These are phyloP conservation scores for Diplodia mutila DNA, from an alignment of 2,329 filamentous ascomycete genomes.

Conservation along the genomic window DNA sequence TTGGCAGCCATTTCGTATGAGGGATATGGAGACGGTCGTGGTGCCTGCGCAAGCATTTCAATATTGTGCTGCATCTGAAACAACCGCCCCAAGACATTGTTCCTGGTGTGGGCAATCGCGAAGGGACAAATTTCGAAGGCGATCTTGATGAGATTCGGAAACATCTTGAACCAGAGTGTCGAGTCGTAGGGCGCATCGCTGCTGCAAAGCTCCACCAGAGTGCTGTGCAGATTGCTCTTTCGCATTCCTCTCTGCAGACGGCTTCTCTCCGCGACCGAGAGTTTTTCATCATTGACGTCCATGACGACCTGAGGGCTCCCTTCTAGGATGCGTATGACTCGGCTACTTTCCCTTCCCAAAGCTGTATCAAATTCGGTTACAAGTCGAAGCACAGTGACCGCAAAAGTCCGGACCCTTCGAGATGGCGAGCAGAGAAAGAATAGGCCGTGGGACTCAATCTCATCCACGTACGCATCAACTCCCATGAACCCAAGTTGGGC, in stretches of 20 bases:
- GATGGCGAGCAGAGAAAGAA: conserved; percentile 99
- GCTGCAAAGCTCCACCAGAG: conserved; percentile 89
- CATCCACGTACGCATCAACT: conserved; percentile 91
- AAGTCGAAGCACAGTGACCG: conserved; percentile 86
- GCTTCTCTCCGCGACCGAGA: conserved; percentile 90
- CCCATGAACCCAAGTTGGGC: conserved; percentile 83
- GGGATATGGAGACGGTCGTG: conserved; percentile 52
- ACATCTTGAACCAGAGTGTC: conserved; percentile 96
- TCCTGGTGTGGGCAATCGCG: conserved; percentile 85
- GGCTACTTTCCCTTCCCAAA: conserved; percentile 76
- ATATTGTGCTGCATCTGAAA: conserved; percentile 91
- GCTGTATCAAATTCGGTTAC: conserved; percentile 93
- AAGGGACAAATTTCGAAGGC: conserved; percentile 91
- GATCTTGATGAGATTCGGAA: conserved; percentile 89
- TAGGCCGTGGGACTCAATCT: conserved; percentile 92
- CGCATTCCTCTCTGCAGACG: conserved; percentile 88
- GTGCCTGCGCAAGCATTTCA: conserved; percentile 72
- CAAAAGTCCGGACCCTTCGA: conserved; percentile 82
- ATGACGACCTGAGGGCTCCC: conserved; percentile 86
- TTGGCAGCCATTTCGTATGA: conserved; percentile 65
- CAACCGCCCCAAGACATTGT: conserved; percentile 89
- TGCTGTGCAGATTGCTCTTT: conserved; percentile 80
- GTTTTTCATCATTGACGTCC: conserved; percentile 87
- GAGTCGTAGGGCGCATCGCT: conserved; percentile 95
- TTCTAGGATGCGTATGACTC: conserved; percentile 91